Percentiles rank a stretch among this genome's conserved stretches.
Evolutionary conservation across 768 basidiomycete species (phyloP).

Genomic region (Lyophyllum atratum): DNA sequence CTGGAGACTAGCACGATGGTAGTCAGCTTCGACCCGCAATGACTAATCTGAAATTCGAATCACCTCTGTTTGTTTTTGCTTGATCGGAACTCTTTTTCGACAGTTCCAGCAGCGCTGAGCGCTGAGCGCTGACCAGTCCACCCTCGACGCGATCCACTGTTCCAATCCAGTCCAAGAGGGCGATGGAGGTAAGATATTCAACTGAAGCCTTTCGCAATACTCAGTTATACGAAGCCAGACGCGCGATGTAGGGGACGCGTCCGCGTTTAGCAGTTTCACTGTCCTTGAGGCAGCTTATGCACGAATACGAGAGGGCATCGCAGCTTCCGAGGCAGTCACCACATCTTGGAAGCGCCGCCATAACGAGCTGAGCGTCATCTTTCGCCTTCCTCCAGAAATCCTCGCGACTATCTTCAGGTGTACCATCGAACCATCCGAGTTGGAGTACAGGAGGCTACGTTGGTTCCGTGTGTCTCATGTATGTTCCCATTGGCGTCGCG

Average conservation of each 20-base stretch:
- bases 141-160: too few species aligned
- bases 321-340: background rate
- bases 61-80: too few species aligned
- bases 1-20: too few species aligned
- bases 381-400: background rate
- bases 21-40: too few species aligned
- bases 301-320: background rate
- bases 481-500: conserved; percentile 2
- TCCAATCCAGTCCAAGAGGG: too few species aligned
- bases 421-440: background rate
- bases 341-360: background rate
- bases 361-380: background rate
- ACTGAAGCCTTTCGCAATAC: too few species aligned
- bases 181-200: too few species aligned
- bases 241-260: background rate
- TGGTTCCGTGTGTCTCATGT: background rate
- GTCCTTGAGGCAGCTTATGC: background rate
- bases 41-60: too few species aligned
- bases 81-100: too few species aligned
- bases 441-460: background rate
- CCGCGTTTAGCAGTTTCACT: background rate
- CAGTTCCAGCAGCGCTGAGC: too few species aligned
- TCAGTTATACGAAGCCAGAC: too few species aligned
- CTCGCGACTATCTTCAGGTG: background rate
- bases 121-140: too few species aligned